Evolutionary conservation across 2,329 filamentous ascomycete genomes (phyloP).

Genomic region (Pyrenophora graminea): DNA sequence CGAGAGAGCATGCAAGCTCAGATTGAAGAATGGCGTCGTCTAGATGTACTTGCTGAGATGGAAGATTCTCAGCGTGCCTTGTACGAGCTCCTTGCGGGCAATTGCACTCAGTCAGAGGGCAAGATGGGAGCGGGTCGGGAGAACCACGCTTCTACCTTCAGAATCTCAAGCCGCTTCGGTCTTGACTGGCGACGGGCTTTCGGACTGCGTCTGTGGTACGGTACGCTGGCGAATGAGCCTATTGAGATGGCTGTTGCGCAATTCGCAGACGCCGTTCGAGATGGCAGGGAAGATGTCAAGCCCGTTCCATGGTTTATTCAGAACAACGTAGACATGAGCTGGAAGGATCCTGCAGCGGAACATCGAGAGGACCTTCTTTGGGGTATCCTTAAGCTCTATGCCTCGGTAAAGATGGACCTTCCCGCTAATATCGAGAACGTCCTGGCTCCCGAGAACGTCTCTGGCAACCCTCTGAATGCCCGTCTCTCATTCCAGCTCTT

Average conservation of each 20-base stretch:
- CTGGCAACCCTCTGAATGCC: slow-evolving; percentile 73
- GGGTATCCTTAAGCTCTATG: slow-evolving; percentile 82
- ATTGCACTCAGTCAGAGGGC: slow-evolving; percentile 81
- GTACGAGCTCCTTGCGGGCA: slow-evolving; percentile 87
- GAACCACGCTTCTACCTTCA: slow-evolving; percentile 78
- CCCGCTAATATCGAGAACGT: slow-evolving; percentile 65
- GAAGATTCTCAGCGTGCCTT: slow-evolving; percentile 80
- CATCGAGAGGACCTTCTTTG: slow-evolving; percentile 79
- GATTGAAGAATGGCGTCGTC: slow-evolving; percentile 79
- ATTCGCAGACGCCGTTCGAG: slow-evolving; percentile 74
- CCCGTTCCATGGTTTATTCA: slow-evolving; percentile 75
- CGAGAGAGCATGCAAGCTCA: slow-evolving; percentile 79
- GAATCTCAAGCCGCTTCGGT: slow-evolving; percentile 80
- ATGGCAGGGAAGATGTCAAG: slow-evolving; percentile 68
- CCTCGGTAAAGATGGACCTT: slow-evolving; percentile 56
- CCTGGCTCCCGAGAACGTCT: slow-evolving; percentile 75
- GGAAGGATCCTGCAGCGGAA: slow-evolving; percentile 63
- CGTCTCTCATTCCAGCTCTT: slow-evolving; percentile 85
- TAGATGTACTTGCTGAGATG: slow-evolving; percentile 86
- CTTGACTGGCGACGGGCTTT: slow-evolving; percentile 95
- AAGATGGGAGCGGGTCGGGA: slow-evolving; percentile 73
- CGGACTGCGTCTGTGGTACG: slow-evolving; percentile 89
- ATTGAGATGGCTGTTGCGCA: slow-evolving; percentile 72
- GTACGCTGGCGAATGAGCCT: slow-evolving; percentile 68
- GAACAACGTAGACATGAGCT: slow-evolving; percentile 61